Base-by-base conservation (phyloP, 306 rosid species). In the Chamaecrista fasciculata region DNA sequence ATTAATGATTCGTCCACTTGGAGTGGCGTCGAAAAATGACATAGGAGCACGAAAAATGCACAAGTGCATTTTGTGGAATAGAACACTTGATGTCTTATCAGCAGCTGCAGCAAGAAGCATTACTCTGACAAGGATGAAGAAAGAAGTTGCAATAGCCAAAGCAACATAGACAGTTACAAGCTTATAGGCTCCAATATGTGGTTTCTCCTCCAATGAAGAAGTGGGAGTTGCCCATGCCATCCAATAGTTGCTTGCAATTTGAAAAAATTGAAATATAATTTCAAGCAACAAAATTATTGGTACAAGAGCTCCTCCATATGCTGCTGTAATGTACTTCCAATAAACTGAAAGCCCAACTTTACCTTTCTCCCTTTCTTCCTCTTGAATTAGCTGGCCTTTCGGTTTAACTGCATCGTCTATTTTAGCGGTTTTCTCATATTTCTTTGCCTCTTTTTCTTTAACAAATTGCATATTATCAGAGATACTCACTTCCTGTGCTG, bases 301-400 rank as follows among this genome's bases (percentile, higher is more conserved):
- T 57, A 85, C 93, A 21, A 93, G 93, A 66, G 86, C 86, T 72
- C 96, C 98, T 76, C 93, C 86, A 46, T 86, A 88, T 4, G 96
- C 90, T 20, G 85, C 80, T 19, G 85, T 87, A 59, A 90, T 76
- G 68, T 82, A 93, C 31, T 86, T 83, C 96, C 96, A 87, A 37
- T 88, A 88, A 4, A 90, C 96, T 4, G 81, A 49, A 72, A 90
- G 63, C 34, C 90, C 89, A 73, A 90, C 98, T 71, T 11, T 81
- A 42, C 96, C 98, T 77, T 87, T 90, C 82, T 81, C 96, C 72
- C 98, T 87, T 80, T 90, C 98, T 85, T 93, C 98, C 70, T 87
- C 96, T 76, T 90, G 90, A 75, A 93, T 87, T 79, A 93, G 86
- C 61, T 90, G 97, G 52, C 88, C 90, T 75, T 80, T 58, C 31